A percentile compares a stretch with the other conserved stretches of the same genome.
Evolutionary conservation across 352 stramenopile species (phyloP).

Genomic region (Pythium oligandrum): DNA sequence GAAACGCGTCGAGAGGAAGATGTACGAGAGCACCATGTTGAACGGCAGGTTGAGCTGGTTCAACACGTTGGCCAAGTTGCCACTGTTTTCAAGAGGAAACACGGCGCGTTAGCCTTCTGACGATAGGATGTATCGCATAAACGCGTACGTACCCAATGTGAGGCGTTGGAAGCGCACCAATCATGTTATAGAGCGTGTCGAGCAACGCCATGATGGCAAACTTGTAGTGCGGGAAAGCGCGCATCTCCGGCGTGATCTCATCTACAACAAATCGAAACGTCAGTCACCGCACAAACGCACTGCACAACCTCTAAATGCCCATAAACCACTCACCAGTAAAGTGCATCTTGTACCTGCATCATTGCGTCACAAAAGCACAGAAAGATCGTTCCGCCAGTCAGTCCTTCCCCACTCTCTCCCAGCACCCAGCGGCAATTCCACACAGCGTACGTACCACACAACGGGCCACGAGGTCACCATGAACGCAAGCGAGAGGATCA

Average conservation of each 20-base stretch:
- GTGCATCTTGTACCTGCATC: slow-evolving; percentile 70
- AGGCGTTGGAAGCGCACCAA: slow-evolving; percentile 76
- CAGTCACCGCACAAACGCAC: no score
- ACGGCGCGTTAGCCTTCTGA: background rate
- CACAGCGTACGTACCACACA: slow-evolving; percentile 39
- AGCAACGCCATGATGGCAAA: slow-evolving; percentile 84
- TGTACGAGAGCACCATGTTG: slow-evolving; percentile 82
- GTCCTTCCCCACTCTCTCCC: no score
- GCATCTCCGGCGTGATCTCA: slow-evolving; percentile 82
- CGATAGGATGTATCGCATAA: no score
- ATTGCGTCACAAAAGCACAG: no score
- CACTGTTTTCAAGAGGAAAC: slow-evolving; percentile 24
- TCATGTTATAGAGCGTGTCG: slow-evolving; percentile 80
- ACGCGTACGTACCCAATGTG: slow-evolving; percentile 60
- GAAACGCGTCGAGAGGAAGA: slow-evolving; percentile 76
- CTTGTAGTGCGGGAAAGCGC: slow-evolving; percentile 81
- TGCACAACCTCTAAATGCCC: no score
- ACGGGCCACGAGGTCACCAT: slow-evolving; percentile 69
- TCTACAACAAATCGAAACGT: slow-evolving; percentile 32
- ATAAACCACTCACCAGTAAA: slow-evolving; percentile 6
- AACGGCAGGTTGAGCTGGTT: slow-evolving; percentile 84
- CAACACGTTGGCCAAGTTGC: slow-evolving; percentile 82
- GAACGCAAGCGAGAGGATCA: slow-evolving; percentile 77
- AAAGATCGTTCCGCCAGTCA: no score
- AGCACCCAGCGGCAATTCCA: no score